Evolutionary conservation across 1,139 yeast species (phyloP).

Genomic region (Williopsis jadinii): DNA sequence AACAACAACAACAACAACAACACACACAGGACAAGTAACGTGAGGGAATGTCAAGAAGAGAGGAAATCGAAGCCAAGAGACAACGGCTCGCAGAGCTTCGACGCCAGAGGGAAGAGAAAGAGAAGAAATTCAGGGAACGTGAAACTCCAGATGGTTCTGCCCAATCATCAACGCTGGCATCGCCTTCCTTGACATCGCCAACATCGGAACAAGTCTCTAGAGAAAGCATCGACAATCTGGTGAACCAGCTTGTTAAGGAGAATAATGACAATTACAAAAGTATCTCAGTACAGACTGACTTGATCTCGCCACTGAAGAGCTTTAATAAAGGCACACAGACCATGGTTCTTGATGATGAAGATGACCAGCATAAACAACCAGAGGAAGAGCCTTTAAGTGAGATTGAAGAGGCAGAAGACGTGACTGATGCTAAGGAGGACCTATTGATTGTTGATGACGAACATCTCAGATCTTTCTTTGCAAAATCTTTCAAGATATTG

Average conservation of each 20-base stretch:
- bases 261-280: conserved; percentile 6
- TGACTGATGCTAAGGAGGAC: conserved; percentile 1
- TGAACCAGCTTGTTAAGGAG: conserved; percentile 8
- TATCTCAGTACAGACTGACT: conserved; percentile 15
- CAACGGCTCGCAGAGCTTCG: conserved; percentile 22
- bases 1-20: not conserved
- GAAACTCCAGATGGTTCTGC: no score
- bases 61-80: conserved; percentile 24
- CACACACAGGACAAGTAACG: no score
- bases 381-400: not conserved
- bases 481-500: conserved; percentile 33
- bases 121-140: conserved; percentile 3
- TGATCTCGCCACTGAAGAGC: conserved; percentile 1
- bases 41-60: conserved; percentile 12
- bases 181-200: not conserved
- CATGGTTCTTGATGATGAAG: conserved; percentile 3
- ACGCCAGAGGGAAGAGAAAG: conserved; percentile 22
- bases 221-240: conserved; percentile 4
- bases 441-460: conserved; percentile 12
- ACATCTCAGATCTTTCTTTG: conserved; percentile 24
- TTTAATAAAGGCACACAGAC: conserved; percentile 20
- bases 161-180: not conserved
- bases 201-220: not conserved
- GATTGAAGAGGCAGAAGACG: not conserved
- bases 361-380: conserved; percentile 2